Percentiles rank a stretch among this genome's conserved stretches.
Evolutionary conservation across 306 rosid genomes (phyloP).

Genomic region (Ormosia semicastrata): DNA sequence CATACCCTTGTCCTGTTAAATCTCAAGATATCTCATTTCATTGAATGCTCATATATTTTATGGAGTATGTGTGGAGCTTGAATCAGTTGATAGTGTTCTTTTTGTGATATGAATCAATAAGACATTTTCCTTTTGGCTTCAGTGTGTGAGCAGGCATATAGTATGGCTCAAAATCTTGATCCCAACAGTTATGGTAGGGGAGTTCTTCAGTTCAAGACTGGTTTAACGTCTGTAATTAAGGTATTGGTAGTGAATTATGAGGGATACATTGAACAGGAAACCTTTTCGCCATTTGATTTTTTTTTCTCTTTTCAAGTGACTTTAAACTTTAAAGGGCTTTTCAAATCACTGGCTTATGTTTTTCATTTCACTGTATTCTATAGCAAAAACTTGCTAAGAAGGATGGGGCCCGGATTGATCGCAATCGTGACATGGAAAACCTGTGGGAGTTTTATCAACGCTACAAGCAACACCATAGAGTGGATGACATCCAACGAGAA

Average conservation of each 20-base stretch:
- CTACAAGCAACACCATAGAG: slow-evolving; percentile 65
- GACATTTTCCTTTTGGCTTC: slow-evolving; percentile 35
- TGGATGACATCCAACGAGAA: slow-evolving; percentile 82
- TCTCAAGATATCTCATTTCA: slow-evolving; percentile 26
- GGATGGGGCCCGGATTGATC: slow-evolving; percentile 82
- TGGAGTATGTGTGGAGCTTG: not conserved
- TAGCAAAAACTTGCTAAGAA: slow-evolving; percentile 88
- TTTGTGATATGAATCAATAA: not conserved
- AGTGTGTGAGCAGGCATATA: slow-evolving; percentile 99
- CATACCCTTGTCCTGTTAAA: not conserved
- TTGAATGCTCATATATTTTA: not conserved
- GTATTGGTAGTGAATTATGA: slow-evolving; percentile 41
- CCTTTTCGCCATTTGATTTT: not conserved
- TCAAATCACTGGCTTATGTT: not conserved
- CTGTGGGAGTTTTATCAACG: slow-evolving; percentile 85
- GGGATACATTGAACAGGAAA: not conserved
- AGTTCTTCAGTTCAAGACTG: slow-evolving; percentile 93
- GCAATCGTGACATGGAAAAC: slow-evolving; percentile 73
- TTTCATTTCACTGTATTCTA: slow-evolving; percentile 26
- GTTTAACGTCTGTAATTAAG: slow-evolving; percentile 93
- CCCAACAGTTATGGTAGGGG: slow-evolving; percentile 90
- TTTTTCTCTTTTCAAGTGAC: not conserved
- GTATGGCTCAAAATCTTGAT: slow-evolving; percentile 90
- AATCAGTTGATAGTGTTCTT: not conserved
- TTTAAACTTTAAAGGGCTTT: not conserved